Base-by-base conservation (phyloP, 495 filamentous ascomycete genomes). In the Penicillium samsonianum region DNA sequence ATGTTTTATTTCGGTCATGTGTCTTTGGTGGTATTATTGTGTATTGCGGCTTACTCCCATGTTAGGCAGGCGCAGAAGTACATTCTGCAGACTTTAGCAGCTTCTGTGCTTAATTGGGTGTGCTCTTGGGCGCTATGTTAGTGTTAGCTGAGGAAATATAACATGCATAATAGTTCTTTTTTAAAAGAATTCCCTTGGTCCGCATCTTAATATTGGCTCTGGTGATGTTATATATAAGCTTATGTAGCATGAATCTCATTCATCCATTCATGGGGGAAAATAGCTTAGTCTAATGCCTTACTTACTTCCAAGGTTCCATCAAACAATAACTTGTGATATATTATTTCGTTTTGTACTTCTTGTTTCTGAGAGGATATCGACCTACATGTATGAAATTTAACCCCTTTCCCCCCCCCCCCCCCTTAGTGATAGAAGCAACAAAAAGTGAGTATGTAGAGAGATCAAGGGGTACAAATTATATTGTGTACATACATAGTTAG, bases 1-100 rank as follows among this genome's bases (percentile, higher is more conserved):
- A 50, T 59, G 14, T 79, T 79, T 46, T 79, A 76, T 49, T 55
- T 60, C 14, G 67, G 56, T 0, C 76, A 79, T 67, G 45, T 79
- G 0, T 55, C 51, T 23, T 59, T 78, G 52, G 76, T 78, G 14
- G 55, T 44, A 4, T 25, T 67, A 9, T 62, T 79, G 43, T 71
- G 67, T 55, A 23, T 63, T 57, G 68, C 68, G 22, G 74, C 67
- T 1, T 78, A 75, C 50, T 70, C 35, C 30, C 76, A 79, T 69
- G 76, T 79, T 11, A 49, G 55, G 1, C 65, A 76, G 41, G 75
- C 76, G 3, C 68, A 65, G 56, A 55, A 47, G 11, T 79, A 74
- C 62, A 70, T 79, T 43, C 19, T 72, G 2, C 69, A 79, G 60
- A 58, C 71, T 19, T 43, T 78, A 10, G 68, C 50, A 17, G 62